A percentile compares a stretch with the other conserved stretches of the same genome.
These are phyloP conservation scores for Melampsora americana DNA, from an alignment of 1,284 basidiomycete species.

Conservation along the genomic window DNA sequence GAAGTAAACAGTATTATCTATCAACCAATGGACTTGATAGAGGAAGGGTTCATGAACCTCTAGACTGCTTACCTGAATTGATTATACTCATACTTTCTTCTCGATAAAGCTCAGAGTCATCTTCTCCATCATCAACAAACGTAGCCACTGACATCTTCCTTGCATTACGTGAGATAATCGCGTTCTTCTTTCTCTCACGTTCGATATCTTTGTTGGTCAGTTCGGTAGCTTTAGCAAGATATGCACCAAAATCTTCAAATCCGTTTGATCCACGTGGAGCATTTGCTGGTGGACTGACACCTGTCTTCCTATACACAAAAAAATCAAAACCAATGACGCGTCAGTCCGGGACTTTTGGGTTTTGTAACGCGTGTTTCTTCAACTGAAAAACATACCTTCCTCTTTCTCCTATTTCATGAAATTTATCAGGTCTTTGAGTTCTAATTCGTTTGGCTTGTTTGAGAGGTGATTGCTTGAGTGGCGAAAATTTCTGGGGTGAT, in stretches of 20 bases:
- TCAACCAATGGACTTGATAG: too few relatives aligned
- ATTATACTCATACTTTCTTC: constrained; percentile 41
- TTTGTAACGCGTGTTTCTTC: background rate
- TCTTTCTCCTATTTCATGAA: constrained; percentile 42
- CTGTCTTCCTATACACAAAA: constrained; percentile 27
- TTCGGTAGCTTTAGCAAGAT: constrained; percentile 40
- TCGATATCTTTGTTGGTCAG: constrained; percentile 34
- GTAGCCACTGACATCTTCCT: constrained; percentile 38
- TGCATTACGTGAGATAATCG: background rate
- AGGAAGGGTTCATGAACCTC: background rate
- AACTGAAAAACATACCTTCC: constrained; percentile 30
- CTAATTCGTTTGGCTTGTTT: constrained; percentile 3
- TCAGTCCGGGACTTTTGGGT: background rate
- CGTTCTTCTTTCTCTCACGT: constrained; percentile 29
- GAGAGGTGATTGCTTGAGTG: constrained; percentile 8
- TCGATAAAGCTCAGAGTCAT: constrained; percentile 16
- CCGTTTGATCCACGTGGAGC: constrained; percentile 17
- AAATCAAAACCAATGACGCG: background rate
- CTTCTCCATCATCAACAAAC: constrained; percentile 40
- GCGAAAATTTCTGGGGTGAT: constrained; percentile 12
- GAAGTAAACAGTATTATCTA: background rate
- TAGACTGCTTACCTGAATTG: constrained; percentile 18
- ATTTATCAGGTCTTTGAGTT: constrained; percentile 31
- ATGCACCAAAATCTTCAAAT: constrained; percentile 40
- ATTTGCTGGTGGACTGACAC: constrained; percentile 36